Conservation (phyloP, 2,329 filamentous ascomycete genomes). For the Colletotrichum paranaense region DNA sequence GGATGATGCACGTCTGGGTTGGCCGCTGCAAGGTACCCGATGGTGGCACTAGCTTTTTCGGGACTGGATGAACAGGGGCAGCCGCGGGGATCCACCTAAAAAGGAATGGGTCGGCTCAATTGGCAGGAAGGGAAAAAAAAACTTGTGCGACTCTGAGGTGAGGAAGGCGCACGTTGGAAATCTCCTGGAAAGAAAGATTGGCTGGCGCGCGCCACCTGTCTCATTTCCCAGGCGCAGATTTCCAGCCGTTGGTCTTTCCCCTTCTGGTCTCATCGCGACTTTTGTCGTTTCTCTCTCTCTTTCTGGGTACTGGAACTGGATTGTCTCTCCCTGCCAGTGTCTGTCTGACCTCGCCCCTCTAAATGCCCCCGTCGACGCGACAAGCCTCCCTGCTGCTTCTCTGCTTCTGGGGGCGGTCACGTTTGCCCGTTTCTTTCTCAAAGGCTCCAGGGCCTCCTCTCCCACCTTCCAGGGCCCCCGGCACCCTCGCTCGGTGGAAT, state of each 20-base stretch:
- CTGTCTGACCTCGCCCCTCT: neutral
- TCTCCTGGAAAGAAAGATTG: conserved; percentile 21
- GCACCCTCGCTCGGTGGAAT: neutral
- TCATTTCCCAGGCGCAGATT: conserved; percentile 31
- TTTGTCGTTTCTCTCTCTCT: neutral
- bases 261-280: conserved; percentile 12
- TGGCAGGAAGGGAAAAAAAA: neutral
- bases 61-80: neutral
- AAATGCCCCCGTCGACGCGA: neutral
- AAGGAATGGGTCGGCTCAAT: no score
- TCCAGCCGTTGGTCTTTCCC: conserved; percentile 29
- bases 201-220: conserved; percentile 11
- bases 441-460: neutral
- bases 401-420: conserved; percentile 10
- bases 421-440: neutral
- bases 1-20: conserved; percentile 28
- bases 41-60: neutral
- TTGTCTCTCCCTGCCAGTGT: neutral
- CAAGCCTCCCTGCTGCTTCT: conserved; percentile 7
- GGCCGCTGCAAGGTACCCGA: conserved; percentile 34
- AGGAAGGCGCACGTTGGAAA: conserved; percentile 12
- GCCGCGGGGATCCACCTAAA: neutral
- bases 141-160: neutral
- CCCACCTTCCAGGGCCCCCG: neutral
- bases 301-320: neutral